These are phyloP conservation scores for Colletotrichum lupini DNA, from an alignment of 2,329 filamentous ascomycete species.

Conservation along the genomic window DNA sequence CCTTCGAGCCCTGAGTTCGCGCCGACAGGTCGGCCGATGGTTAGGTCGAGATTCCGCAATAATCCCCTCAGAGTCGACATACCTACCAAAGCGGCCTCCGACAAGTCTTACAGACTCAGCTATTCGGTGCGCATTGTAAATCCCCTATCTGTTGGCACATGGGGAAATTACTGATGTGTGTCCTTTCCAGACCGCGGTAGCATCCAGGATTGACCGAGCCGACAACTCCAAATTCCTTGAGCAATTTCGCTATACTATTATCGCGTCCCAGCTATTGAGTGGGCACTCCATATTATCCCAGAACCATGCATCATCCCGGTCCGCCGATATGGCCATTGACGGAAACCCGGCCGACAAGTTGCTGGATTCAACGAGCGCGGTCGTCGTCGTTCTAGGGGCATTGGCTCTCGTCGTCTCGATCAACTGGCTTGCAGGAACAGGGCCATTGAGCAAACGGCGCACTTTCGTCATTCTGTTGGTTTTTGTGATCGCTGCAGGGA, in stretches of 20 bases:
- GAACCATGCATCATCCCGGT: conserved; percentile 40
- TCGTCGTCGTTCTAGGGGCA: conserved; percentile 72
- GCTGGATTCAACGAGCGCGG: conserved; percentile 54
- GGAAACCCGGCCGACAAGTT: conserved; percentile 46
- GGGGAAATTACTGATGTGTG: conserved; percentile 29
- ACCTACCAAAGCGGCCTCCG: conserved; percentile 52
- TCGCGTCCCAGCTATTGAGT: conserved; percentile 89
- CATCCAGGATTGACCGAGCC: conserved; percentile 76
- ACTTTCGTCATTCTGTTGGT: conserved; percentile 58
- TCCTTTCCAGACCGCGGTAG: conserved; percentile 70
- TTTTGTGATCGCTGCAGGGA: conserved; percentile 63
- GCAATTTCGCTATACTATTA: conserved; percentile 91
- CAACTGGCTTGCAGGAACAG: conserved; percentile 73
- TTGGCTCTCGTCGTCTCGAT: conserved; percentile 76
- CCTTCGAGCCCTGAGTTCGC: conserved; percentile 65
- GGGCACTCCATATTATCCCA: conserved; percentile 69
- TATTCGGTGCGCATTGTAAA: conserved; percentile 58
- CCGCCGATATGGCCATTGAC: conserved; percentile 38
- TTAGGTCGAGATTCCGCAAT: conserved; percentile 64
- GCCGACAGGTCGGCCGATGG: conserved; percentile 65
- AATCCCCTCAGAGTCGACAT: conserved; percentile 58
- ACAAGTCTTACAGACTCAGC: conserved; percentile 56
- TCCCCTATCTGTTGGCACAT: conserved; percentile 38
- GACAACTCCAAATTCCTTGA: conserved; percentile 90
- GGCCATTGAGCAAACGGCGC: conserved; percentile 67